Evolutionary conservation across 345 rosid genomes (phyloP).

Genomic region (Eucalyptus cladocalyx): DNA sequence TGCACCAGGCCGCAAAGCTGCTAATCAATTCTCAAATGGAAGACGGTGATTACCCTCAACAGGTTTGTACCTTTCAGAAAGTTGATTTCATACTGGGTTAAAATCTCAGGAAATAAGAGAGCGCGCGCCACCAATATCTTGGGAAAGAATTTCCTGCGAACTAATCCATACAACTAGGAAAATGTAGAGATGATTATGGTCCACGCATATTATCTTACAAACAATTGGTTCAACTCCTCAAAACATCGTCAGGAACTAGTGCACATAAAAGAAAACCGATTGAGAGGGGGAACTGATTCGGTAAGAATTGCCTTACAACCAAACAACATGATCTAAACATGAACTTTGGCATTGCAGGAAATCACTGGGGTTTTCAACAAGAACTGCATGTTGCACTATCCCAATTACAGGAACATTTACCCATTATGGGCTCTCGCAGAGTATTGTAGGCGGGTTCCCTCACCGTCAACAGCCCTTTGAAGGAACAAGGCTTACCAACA

Average conservation of each 20-base stretch:
- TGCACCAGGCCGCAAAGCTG: conserved; percentile 52
- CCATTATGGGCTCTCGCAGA: background rate
- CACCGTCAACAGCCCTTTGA: background rate
- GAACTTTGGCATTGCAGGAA: background rate
- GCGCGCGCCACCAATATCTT: background rate
- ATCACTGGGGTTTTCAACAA: background rate
- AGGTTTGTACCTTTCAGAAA: conserved; percentile 8
- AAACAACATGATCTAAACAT: background rate
- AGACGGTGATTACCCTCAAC: conserved; percentile 57
- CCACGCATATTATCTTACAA: background rate
- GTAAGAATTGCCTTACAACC: background rate
- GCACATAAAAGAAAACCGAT: background rate
- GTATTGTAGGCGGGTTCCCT: background rate
- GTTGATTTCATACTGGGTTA: background rate
- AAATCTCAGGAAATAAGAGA: background rate
- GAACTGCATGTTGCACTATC: conserved; percentile 28
- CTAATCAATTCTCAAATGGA: conserved; percentile 57
- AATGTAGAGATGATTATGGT: background rate
- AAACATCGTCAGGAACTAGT: background rate
- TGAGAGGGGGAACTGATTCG: background rate
- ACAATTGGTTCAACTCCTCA: background rate
- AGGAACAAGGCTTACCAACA: background rate
- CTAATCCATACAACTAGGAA: background rate
- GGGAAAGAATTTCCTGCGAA: background rate
- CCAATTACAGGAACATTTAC: background rate